These are phyloP conservation scores for Neofusicoccum parvum DNA, from an alignment of 2,329 filamentous ascomycete genomes.

Conservation along the genomic window DNA sequence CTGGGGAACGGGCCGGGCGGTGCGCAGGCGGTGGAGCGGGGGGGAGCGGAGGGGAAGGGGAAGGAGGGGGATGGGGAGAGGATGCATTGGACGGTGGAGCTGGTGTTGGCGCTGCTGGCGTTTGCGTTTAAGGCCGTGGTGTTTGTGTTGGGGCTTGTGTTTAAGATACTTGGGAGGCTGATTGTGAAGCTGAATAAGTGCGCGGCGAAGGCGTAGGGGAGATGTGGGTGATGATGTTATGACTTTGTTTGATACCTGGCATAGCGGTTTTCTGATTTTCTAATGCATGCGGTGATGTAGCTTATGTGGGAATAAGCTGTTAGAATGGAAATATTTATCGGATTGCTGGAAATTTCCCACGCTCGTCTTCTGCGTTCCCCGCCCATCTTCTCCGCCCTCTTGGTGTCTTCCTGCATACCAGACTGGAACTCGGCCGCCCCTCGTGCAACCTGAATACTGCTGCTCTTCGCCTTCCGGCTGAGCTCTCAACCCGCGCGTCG, in stretches of 20 bases:
- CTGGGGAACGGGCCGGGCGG: neutral
- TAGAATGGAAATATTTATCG: too few species aligned
- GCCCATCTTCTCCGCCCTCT: too few species aligned
- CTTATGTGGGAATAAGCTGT: neutral
- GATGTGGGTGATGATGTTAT: neutral
- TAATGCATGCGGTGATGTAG: neutral
- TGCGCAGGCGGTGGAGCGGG: neutral
- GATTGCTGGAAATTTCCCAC: too few species aligned
- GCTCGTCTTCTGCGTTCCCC: too few species aligned
- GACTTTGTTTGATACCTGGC: neutral
- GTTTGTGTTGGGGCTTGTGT: constrained; percentile 43
- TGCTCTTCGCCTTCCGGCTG: too few species aligned
- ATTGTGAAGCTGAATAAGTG: constrained; percentile 42
- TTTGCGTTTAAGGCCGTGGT: constrained; percentile 47
- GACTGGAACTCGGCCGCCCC: too few species aligned
- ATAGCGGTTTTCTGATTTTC: neutral
- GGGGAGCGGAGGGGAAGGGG: neutral
- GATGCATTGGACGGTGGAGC: constrained; percentile 39
- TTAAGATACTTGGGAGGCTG: constrained; percentile 45
- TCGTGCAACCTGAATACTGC: too few species aligned
- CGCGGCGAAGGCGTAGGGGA: constrained; percentile 35
- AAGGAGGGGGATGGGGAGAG: neutral
- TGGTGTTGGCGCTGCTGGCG: constrained; percentile 42
- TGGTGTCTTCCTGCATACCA: too few species aligned
- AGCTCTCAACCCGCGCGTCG: too few species aligned